Base-by-base conservation (phyloP, 768 basidiomycete species). In the Tylopilus subfusipes region DNA sequence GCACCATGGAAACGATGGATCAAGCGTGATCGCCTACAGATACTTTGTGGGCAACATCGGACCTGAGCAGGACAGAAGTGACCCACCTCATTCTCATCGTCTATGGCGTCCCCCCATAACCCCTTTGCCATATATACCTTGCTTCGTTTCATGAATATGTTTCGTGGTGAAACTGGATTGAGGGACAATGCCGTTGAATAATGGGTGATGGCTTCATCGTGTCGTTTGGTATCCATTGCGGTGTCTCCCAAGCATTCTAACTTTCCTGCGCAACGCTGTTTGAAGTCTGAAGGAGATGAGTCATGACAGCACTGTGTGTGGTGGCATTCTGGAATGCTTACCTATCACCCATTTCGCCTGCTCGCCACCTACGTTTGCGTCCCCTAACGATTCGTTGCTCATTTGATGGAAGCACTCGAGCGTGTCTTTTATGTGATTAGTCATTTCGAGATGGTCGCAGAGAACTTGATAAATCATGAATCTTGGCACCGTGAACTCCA, bases 111-210 rank as follows among this genome's bases (percentile, higher is more conserved):
- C 14, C 6, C 33, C 33, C 33, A 34, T 34, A 10, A 27, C 9
- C 42, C 42, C 24, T 16, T 27, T 13, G 13, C 24, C 6, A 27
- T 9, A 24, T 25, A 43, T 16, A 8, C 24, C 16, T 43, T 27
- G 42, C 42, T 25, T 43, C 42, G 24, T 14, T 25, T 25, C 5
- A 27, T 22, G 16, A 18, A 27, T 6, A 43, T 38, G 7, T 19
- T 14, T 10, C 16, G 7, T 5, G 34, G 13, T 2, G 40, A 7
- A 18, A 9, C 5, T 2, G 22, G 49, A 16, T 34, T 6, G 4
- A 57, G 22, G 1, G 39, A 50, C 10, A 54, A 27, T 18, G 48
- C 52, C 9, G 36, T 24, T 1, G 48, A 57, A 45, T 49, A 57
- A 1, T 33, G 38, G 0, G 8, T 5, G 21, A 50, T 42, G 10